Evolutionary conservation across 164 flowering plant genomes (phyloP).

Genomic region (Akebia trifoliata): DNA sequence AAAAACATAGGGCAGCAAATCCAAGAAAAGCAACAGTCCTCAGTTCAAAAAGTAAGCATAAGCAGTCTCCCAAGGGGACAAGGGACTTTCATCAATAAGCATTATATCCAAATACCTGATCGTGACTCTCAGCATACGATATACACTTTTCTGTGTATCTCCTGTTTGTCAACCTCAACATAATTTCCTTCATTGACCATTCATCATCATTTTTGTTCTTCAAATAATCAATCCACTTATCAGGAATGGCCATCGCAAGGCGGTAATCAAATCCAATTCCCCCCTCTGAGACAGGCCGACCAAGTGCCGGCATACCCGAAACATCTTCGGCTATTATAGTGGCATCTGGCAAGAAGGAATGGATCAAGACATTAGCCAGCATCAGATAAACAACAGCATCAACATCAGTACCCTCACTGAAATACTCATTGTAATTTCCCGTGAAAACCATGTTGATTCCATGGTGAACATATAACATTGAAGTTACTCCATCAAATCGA

Average conservation of each 20-base stretch:
- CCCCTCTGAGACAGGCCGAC: conserved; percentile 71
- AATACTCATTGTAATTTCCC: conserved; percentile 82
- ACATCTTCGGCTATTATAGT: conserved; percentile 95
- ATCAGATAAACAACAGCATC: conserved; percentile 93
- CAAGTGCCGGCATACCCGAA: conserved; percentile 92
- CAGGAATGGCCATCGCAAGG: conserved; percentile 93
- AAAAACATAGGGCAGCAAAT: background rate
- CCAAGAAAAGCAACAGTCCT: background rate
- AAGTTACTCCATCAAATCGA: conserved; percentile 95
- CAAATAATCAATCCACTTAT: conserved; percentile 92
- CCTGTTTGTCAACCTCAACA: conserved; percentile 73
- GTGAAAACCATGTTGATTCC: conserved; percentile 78
- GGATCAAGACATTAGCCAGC: conserved; percentile 75
- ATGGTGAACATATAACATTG: conserved; percentile 96
- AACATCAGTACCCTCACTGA: conserved; percentile 83
- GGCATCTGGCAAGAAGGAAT: conserved; percentile 70
- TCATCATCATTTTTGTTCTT: conserved; percentile 79
- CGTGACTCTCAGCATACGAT: conserved; percentile 97
- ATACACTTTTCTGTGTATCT: conserved; percentile 91
- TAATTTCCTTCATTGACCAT: conserved; percentile 88
- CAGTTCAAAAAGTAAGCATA: no score
- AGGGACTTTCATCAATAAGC: background rate
- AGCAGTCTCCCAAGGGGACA: background rate
- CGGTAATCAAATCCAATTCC: conserved; percentile 97
- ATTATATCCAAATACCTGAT: conserved; percentile 54